phyloP scores from a whole-genome alignment of 1,284 basidiomycete genomes.

The Sporisorium exsertum region DNA sequence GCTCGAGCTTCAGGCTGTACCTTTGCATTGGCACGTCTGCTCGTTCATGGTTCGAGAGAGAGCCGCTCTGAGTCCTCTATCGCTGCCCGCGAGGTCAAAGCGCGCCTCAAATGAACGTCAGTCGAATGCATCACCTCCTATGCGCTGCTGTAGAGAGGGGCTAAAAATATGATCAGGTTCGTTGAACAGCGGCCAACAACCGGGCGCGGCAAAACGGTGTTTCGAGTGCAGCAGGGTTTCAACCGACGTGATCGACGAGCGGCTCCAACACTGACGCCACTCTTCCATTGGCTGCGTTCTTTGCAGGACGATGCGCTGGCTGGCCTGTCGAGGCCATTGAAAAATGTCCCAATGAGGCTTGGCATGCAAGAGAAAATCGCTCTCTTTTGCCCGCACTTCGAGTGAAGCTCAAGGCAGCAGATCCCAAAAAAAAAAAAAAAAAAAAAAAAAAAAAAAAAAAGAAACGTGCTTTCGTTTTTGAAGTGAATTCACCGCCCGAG shows the following conservation, averaged over 20 bases:
- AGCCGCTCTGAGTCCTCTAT: neutral
- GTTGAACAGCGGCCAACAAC: too few species aligned
- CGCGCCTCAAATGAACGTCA: neutral
- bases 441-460: too few species aligned
- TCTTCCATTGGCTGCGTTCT: neutral
- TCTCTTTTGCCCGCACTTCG: neutral
- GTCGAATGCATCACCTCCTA: neutral
- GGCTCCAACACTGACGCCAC: conserved; percentile 1
- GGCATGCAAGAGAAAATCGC: conserved; percentile 2
- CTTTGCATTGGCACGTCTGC: neutral
- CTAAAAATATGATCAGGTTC: too few species aligned
- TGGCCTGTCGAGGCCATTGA: too few species aligned
- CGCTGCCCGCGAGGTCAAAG: neutral
- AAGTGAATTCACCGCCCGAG: neutral
- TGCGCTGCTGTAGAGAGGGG: neutral
- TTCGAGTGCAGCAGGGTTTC: neutral
- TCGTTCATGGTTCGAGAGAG: neutral
- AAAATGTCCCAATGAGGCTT: conserved; percentile 9
- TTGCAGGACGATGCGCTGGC: neutral
- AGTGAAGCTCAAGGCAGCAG: too few species aligned
- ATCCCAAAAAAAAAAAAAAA: too few species aligned
- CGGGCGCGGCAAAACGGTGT: too few species aligned
- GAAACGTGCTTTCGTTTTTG: neutral
- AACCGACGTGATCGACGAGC: neutral
- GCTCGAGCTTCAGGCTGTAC: neutral